Evolutionary conservation across 306 rosid genomes (phyloP).

Genomic region (Cucumis melo): DNA sequence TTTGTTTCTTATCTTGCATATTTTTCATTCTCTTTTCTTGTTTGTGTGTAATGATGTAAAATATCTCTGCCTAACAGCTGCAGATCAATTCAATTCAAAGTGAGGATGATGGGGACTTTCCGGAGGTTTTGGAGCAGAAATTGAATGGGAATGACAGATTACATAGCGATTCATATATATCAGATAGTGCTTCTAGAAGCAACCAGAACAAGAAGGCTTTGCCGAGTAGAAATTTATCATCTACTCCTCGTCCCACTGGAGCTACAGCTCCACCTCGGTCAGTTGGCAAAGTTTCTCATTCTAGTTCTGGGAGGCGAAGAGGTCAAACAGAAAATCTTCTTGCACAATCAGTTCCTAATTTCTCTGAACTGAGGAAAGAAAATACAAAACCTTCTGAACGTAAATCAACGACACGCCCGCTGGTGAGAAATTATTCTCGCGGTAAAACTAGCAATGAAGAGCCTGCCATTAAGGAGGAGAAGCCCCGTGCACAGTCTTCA

Average conservation of each 20-base stretch:
- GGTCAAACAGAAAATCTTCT: conserved; percentile 51
- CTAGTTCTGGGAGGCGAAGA: conserved; percentile 59
- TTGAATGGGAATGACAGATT: conserved; percentile 25
- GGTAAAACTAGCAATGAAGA: conserved; percentile 66
- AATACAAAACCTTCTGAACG: conserved; percentile 82
- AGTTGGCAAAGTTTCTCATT: conserved; percentile 29
- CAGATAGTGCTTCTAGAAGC: conserved; percentile 35
- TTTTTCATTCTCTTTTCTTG: neutral
- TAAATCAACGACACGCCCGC: conserved; percentile 49
- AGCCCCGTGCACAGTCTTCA: conserved; percentile 42
- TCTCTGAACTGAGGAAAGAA: conserved; percentile 92
- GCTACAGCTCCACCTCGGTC: conserved; percentile 38
- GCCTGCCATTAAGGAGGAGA: conserved; percentile 57
- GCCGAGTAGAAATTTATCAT: conserved; percentile 35
- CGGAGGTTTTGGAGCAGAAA: conserved; percentile 55
- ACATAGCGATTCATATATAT: conserved; percentile 26
- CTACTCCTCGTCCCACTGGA: conserved; percentile 47
- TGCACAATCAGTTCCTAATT: conserved; percentile 88
- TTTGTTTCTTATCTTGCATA: neutral
- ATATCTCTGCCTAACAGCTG: conserved; percentile 28
- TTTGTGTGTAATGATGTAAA: neutral
- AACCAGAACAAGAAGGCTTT: conserved; percentile 42
- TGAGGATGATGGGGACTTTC: conserved; percentile 61
- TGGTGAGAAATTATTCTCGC: conserved; percentile 49
- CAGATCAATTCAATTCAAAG: conserved; percentile 55